phyloP scores from a whole-genome alignment of 345 rosid genomes.

The Hibiscus syriacus region DNA sequence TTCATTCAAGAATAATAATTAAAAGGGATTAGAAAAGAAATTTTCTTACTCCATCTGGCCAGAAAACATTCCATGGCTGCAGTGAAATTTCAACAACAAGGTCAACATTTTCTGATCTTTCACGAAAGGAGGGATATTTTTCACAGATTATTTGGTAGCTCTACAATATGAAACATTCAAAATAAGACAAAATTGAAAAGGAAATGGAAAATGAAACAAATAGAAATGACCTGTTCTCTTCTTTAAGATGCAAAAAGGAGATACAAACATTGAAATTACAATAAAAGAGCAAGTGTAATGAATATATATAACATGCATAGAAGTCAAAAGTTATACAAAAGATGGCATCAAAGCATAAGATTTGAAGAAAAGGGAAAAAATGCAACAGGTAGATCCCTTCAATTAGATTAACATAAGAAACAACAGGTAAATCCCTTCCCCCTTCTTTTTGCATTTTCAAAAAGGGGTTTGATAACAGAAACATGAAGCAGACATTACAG shows the following conservation, averaged over 20 bases:
- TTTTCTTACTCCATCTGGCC: slow-evolving; percentile 79
- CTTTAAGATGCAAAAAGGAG: background rate
- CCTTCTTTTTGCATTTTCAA: background rate
- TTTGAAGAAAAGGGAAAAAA: background rate
- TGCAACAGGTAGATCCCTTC: background rate
- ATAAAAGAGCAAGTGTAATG: background rate
- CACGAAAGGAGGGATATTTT: slow-evolving; percentile 86
- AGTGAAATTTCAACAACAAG: slow-evolving; percentile 92
- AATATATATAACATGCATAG: background rate
- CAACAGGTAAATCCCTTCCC: background rate
- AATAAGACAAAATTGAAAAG: slow-evolving; percentile 11
- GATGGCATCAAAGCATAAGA: background rate
- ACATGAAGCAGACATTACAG: background rate
- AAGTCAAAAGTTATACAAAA: background rate
- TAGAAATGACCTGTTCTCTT: background rate
- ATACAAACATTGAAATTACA: background rate
- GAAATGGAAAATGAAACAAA: background rate
- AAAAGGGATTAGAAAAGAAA: background rate
- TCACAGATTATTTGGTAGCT: slow-evolving; percentile 84
- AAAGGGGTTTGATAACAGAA: background rate
- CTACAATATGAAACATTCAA: slow-evolving; percentile 28
- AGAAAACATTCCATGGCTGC: slow-evolving; percentile 99
- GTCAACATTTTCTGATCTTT: slow-evolving; percentile 92
- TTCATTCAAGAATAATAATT: background rate
- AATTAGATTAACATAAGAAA: background rate